These are phyloP conservation scores for Incumbomyces delicatus DNA, from an alignment of 2,329 filamentous ascomycete species.

Conservation along the genomic window DNA sequence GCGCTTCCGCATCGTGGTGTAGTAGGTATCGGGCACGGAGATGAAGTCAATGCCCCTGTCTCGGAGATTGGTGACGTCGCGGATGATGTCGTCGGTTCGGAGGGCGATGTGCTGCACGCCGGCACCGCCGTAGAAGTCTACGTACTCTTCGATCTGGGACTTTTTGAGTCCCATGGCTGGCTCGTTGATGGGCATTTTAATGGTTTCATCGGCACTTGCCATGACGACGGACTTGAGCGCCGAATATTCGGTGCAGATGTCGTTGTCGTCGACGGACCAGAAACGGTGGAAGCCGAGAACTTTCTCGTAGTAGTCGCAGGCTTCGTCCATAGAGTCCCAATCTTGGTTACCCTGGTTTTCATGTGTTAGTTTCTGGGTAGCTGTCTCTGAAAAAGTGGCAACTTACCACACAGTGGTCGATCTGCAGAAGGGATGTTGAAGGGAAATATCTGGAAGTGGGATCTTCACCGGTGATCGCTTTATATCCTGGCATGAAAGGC, in stretches of 20 bases:
- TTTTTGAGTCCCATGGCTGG: constrained; percentile 82
- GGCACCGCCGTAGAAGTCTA: constrained; percentile 79
- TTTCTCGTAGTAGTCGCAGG: constrained; percentile 68
- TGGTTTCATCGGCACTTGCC: constrained; percentile 70
- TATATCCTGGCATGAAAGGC: constrained; percentile 74
- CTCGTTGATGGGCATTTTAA: constrained; percentile 99
- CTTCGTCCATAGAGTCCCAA: constrained; percentile 74
- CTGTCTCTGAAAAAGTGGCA: too few species aligned
- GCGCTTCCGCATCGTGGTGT: constrained; percentile 63
- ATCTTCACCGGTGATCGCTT: constrained; percentile 39
- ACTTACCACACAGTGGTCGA: constrained; percentile 75
- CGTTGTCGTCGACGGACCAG: constrained; percentile 90
- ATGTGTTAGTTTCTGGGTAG: too few species aligned
- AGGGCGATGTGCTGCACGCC: constrained; percentile 93
- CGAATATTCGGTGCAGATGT: constrained; percentile 87
- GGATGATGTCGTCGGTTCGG: constrained; percentile 71
- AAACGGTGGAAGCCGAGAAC: constrained; percentile 90
- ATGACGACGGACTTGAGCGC: constrained; percentile 85
- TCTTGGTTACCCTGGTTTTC: constrained; percentile 60
- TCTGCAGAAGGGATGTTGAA: constrained; percentile 55
- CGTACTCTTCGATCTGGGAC: constrained; percentile 88
- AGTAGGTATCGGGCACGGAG: constrained; percentile 77
- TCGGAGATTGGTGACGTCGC: constrained; percentile 64
- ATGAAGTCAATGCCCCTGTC: constrained; percentile 92
- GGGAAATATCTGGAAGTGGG: constrained; percentile 46